Base-by-base conservation (phyloP, 352 stramenopile genomes). In the Phytopythium ostracodes region DNA sequence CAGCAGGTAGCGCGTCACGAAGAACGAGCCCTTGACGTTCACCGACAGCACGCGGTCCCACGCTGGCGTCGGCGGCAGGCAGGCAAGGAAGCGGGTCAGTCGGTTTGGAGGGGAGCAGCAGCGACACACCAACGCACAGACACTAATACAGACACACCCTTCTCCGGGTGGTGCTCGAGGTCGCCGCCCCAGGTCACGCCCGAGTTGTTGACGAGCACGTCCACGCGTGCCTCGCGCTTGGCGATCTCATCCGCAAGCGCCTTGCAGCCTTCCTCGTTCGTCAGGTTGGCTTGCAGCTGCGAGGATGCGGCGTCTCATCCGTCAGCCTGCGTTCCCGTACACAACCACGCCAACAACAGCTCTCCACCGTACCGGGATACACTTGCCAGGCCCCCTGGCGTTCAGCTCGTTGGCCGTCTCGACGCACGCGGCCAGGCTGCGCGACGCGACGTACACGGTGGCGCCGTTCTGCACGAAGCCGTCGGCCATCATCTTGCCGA, bases 11-110 rank as follows among this genome's bases (percentile, higher is more conserved):
- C 89, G 79, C 24, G 87, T 94, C 40, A 98, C 71, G 65, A 98
- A 97, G 71, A 98, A 99, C 1, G 96, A 71, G 18, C 89, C 84
- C 72, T 97, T 98, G 60, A 99, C 90, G 72, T 99, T 99, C 59
- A 98, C 56, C 51, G 92, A 80, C 18, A 98, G 76, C 8, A 98
- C 90, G 55, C 96, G 92, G 59, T 97, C 84, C 81, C 92, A 99
- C 47, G 82, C 94, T 91, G 67, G 67, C 12, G 15, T 33, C 29
- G 29, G 29, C 29, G 29, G 29, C 2, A 35, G 52, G 14, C 22
- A 35, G n/a, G n/a, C n/a, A n/a, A n/a, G 42, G 27, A 22, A 55
- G 3, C 17, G 33, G 33, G 25, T 54, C 14, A 56, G 14, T 46
- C 24, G 1, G 10, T 46, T 33, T 33, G 29, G 29, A 7, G 29